Percentiles rank a stretch among this genome's conserved stretches.
Evolutionary conservation across 306 rosid species (phyloP).

Genomic region (Carpinus viminea): DNA sequence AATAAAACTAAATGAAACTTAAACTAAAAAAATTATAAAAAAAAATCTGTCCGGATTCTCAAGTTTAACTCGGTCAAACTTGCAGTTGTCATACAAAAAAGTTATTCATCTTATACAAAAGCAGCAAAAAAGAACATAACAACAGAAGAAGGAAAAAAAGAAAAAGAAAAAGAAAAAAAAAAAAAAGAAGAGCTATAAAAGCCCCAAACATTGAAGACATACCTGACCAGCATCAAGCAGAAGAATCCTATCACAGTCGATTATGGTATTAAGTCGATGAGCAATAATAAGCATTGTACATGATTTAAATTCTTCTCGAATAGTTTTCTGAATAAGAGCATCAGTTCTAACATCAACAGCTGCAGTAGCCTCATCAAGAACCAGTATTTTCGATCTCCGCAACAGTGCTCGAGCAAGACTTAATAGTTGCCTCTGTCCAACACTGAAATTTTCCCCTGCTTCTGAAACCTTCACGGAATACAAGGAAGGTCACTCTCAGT

Average conservation of each 20-base stretch:
- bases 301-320: constrained; percentile 75
- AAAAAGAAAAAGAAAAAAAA: too few relatives aligned
- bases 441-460: constrained; percentile 92
- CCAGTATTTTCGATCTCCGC: constrained; percentile 83
- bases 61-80: constrained; percentile 13
- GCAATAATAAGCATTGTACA: constrained; percentile 92
- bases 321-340: constrained; percentile 82
- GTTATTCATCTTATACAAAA: not conserved
- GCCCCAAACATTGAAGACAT: constrained; percentile 14
- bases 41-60: constrained; percentile 10
- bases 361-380: constrained; percentile 94
- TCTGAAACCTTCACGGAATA: constrained; percentile 63
- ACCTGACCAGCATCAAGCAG: constrained; percentile 81
- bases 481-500: constrained; percentile 12
- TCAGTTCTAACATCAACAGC: constrained; percentile 92
- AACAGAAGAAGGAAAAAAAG: not conserved
- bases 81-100: not conserved
- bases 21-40: not conserved
- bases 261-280: constrained; percentile 83
- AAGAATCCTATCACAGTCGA: constrained; percentile 72
- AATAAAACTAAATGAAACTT: constrained; percentile 18
- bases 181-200: not conserved
- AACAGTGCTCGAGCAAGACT: constrained; percentile 88
- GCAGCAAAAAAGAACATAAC: not conserved
- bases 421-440: constrained; percentile 86